Evolutionary conservation across 805 yeast genomes (phyloP).

Genomic region (Sugiyamaella chiloensis): DNA sequence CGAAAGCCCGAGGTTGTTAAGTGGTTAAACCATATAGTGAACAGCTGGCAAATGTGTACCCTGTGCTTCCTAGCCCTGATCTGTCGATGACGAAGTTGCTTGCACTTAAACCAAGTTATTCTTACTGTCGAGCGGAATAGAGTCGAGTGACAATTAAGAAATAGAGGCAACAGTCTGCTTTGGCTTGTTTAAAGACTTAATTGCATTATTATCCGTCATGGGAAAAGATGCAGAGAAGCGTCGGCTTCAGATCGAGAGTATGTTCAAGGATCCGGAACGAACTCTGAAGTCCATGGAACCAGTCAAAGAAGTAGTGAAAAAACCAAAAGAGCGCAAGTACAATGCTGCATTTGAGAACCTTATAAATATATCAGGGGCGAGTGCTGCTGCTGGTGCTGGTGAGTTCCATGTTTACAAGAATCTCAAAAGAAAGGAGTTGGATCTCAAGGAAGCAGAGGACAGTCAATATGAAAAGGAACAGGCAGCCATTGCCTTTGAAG

Average conservation of each 20-base stretch:
- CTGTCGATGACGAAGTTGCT: neutral
- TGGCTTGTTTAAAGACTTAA: too few relatives aligned
- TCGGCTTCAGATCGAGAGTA: conserved; percentile 18
- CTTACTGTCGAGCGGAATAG: neutral
- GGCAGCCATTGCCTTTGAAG: conserved; percentile 27
- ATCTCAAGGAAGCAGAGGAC: conserved; percentile 27
- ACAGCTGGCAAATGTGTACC: conserved; percentile 6
- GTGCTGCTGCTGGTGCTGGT: conserved; percentile 39
- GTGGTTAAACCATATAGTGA: neutral
- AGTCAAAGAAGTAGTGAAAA: neutral
- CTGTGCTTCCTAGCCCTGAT: neutral
- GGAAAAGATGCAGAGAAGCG: conserved; percentile 12
- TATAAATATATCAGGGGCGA: conserved; percentile 31
- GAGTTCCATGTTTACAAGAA: conserved; percentile 37
- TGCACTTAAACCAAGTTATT: neutral
- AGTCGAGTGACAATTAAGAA: neutral
- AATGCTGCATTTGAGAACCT: conserved; percentile 10
- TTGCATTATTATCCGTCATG: too few relatives aligned
- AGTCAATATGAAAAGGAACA: conserved; percentile 23
- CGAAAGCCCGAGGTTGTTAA: conserved; percentile 2
- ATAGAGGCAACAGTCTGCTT: neutral
- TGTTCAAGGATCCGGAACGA: conserved; percentile 18
- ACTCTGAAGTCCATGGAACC: conserved; percentile 10
- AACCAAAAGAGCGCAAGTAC: conserved; percentile 1
- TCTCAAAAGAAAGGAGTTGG: conserved; percentile 31